A percentile compares a stretch with the other conserved stretches of the same genome.
Conservation (phyloP, 2,329 filamentous ascomycete genomes). For the Apiospora aurea region DNA sequence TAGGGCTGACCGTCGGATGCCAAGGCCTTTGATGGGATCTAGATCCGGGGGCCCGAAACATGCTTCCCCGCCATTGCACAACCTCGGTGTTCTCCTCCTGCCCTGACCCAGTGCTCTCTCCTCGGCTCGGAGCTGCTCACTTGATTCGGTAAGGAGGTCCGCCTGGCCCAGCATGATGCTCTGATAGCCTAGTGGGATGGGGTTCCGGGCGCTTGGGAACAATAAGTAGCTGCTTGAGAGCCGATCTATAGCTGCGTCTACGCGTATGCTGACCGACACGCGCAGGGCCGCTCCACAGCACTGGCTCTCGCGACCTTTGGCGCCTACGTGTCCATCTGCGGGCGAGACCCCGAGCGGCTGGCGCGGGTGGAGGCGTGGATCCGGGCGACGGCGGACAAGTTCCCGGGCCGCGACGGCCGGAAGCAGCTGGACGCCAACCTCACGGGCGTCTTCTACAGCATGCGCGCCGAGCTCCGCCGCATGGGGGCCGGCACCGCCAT, state of each 20-base stretch:
- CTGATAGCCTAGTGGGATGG: neutral
- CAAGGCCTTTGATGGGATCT: neutral
- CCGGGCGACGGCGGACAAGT: constrained; percentile 39
- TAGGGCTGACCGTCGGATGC: neutral
- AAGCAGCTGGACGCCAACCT: constrained; percentile 36
- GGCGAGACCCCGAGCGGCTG: neutral
- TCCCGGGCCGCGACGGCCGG: constrained; percentile 24
- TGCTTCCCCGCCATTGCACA: neutral
- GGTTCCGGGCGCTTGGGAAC: neutral
- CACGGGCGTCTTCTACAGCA: constrained; percentile 20
- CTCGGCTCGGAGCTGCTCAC: neutral
- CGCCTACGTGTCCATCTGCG: constrained; percentile 20
- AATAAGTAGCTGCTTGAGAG: neutral
- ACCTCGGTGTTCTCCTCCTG: no score
- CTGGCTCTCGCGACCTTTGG: constrained; percentile 16
- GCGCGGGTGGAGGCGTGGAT: neutral
- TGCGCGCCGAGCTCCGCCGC: constrained; percentile 21
- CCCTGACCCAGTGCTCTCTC: no score
- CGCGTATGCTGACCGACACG: neutral
- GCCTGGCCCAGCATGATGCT: neutral
- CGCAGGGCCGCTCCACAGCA: constrained; percentile 4
- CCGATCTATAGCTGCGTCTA: neutral
- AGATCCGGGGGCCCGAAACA: neutral
- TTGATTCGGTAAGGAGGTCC: neutral
- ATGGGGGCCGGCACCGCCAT: constrained; percentile 12